phyloP scores from a whole-genome alignment of 164 flowering plant genomes.

The Aristolochia fimbriata region DNA sequence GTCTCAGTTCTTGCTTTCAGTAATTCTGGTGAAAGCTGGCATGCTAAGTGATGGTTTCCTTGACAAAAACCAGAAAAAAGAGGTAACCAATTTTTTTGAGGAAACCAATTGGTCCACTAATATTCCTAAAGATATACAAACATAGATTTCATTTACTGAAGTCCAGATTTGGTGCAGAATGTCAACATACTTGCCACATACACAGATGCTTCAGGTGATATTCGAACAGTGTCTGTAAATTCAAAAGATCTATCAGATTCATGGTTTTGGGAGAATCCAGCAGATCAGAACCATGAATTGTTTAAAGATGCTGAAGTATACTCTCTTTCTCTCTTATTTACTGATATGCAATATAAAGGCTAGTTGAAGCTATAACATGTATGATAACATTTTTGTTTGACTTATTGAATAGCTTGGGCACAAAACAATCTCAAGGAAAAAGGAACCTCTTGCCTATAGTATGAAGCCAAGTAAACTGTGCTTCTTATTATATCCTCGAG shows the following conservation, averaged over 20 bases:
- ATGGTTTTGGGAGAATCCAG: conserved; percentile 53
- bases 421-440: no score
- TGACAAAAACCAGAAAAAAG: no score
- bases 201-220: conserved; percentile 55
- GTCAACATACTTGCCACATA: conserved; percentile 60
- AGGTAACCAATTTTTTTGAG: no score
- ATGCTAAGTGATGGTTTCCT: no score
- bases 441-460: no score
- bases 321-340: background rate
- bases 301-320: conserved; percentile 34
- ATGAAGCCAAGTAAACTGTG: no score
- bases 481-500: background rate
- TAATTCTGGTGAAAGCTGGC: no score
- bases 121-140: no score
- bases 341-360: background rate
- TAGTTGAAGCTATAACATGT: background rate
- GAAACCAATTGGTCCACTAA: no score
- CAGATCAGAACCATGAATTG: conserved; percentile 23
- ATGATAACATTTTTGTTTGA: background rate
- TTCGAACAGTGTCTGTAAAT: conserved; percentile 41
- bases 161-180: conserved; percentile 34
- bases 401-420: background rate
- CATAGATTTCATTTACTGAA: conserved; percentile 4
- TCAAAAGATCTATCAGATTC: conserved; percentile 26
- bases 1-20: no score